Evolutionary conservation across 2,329 filamentous ascomycete species (phyloP), one percentile per base, ranked within the genome.

Genomic region (Epichloe sp.): DNA sequence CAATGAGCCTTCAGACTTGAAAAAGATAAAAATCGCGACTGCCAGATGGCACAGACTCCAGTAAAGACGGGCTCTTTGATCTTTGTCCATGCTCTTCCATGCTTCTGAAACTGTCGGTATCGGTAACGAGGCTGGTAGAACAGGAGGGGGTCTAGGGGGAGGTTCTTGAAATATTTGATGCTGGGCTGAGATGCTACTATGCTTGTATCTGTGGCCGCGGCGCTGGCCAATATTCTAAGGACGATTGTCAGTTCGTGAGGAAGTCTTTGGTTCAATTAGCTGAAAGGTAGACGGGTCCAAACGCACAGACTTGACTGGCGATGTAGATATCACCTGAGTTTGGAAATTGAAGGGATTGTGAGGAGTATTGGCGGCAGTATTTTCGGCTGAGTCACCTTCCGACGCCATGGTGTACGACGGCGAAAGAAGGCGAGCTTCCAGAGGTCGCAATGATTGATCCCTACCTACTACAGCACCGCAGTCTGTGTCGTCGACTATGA

Each of bases 121-220:
- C 0, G 93, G 93, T 0, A 98, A 78, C 35, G 90, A 95, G 51
- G 90, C 88, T 1, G 93, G 93, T 0, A 98, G 79, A 38, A 91
- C 86, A 23, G 95, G 79, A 4, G 93, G 91, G 1, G 90, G 85
- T 49, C 90, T 80, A 4, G 81, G 85, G 89, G 89, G 83, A 6
- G 93, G 93, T 65, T 96, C 89, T 59, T 94, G 87, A 68, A 97
- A 95, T 67, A 97, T 94, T 67, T 96, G 90, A 65, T 97, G 90
- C 60, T 83, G 80, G 7, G 80, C 72, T 19, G 88, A 95, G 52
- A 98, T 85, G 65, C 88, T 95, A 65, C 87, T 94, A 71, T 97
- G 91, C 65, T 96, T 95, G 76, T 98, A 98, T 66, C 93, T 89
- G 72, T 98, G 93, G 55, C 93, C 93, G 54, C 91, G 85, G 57